Evolutionary conservation across 345 rosid species (phyloP).

Genomic region (Euphorbia tirucalli): DNA sequence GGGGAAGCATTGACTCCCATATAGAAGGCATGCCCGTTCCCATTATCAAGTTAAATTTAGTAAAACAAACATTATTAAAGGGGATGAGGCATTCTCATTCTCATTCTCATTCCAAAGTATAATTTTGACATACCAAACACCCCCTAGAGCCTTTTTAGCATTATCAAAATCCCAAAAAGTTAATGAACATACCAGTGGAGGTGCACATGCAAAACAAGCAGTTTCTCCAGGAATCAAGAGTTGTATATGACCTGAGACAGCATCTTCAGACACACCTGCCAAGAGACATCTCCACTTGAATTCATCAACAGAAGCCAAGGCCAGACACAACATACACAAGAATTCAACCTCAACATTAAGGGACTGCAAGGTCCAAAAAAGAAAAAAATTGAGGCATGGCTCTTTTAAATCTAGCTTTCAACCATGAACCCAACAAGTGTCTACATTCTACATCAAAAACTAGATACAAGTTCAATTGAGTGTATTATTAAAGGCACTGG

Average conservation of each 20-base stretch:
- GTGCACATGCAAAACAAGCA: conserved; percentile 99
- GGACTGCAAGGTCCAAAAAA: background rate
- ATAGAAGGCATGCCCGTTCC: too few species aligned
- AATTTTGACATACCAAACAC: too few species aligned
- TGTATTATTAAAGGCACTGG: background rate
- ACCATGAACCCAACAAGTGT: conserved; percentile 1
- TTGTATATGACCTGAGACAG: conserved; percentile 97
- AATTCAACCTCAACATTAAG: conserved; percentile 2
- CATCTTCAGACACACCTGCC: conserved; percentile 97
- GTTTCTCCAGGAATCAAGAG: conserved; percentile 92
- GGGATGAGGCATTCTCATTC: too few species aligned
- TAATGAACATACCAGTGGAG: conserved; percentile 69
- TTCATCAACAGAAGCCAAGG: conserved; percentile 1
- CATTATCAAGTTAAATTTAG: too few species aligned
- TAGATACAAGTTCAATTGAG: conserved; percentile 1
- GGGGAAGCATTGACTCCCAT: too few species aligned
- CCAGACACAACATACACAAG: background rate
- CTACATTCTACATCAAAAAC: too few species aligned
- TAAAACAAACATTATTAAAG: too few species aligned
- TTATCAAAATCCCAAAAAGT: conserved; percentile 8
- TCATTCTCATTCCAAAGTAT: too few species aligned
- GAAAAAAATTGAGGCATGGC: background rate
- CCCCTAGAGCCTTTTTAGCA: background rate
- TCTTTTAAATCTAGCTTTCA: conserved; percentile 4
- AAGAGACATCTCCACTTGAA: conserved; percentile 7